phyloP scores from a whole-genome alignment of 805 yeast genomes.

The Komagataella mondaviorum region DNA sequence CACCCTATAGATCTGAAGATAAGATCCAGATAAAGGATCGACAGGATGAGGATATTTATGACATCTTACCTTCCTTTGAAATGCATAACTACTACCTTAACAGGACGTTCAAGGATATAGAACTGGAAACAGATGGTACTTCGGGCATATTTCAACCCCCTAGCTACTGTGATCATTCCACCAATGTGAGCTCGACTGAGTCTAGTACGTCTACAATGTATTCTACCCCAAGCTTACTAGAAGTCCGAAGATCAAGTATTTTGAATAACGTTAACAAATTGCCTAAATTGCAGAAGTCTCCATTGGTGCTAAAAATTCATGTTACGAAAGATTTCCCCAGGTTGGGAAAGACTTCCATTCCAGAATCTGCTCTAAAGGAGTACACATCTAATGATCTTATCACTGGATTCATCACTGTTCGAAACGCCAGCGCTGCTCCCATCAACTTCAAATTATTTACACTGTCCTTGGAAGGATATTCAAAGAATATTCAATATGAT shows the following conservation, averaged over 20 bases:
- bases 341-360: conserved; percentile 7
- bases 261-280: conserved; percentile 15
- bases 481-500: neutral
- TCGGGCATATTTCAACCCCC: conserved; percentile 3
- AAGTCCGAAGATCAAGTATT: conserved; percentile 2
- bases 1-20: neutral
- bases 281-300: conserved; percentile 10
- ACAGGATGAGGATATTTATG: conserved; percentile 19
- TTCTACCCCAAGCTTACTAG: neutral
- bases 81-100: conserved; percentile 35
- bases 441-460: conserved; percentile 52
- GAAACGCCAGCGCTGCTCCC: conserved; percentile 24
- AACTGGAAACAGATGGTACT: conserved; percentile 4
- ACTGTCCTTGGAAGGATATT: conserved; percentile 39
- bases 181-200: neutral
- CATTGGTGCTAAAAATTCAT: conserved; percentile 11
- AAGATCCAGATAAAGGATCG: neutral
- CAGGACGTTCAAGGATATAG: conserved; percentile 4
- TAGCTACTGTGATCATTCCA: conserved; percentile 1
- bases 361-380: conserved; percentile 28
- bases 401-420: conserved; percentile 37
- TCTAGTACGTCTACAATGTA: neutral
- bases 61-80: conserved; percentile 56
- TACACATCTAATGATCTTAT: conserved; percentile 57
- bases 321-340: conserved; percentile 30